phyloP scores from a whole-genome alignment of 106 monocot genomes.

The Dendrobium catenatum region DNA sequence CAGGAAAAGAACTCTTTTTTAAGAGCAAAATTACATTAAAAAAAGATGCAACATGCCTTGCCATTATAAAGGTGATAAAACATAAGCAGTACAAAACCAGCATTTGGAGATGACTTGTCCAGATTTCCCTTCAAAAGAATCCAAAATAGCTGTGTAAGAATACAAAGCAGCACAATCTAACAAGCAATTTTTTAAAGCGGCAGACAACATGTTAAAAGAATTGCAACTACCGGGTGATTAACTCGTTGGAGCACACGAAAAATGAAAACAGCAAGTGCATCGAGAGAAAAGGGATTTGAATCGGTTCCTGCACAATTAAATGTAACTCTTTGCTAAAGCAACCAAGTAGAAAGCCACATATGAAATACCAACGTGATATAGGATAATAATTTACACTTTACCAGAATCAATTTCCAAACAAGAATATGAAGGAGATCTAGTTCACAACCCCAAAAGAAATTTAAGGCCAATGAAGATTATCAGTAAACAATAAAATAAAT shows the following conservation, averaged over 20 bases:
- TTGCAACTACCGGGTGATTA: constrained; percentile 75
- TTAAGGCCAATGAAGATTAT: neutral
- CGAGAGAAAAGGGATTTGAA: constrained; percentile 94
- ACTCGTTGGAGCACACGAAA: constrained; percentile 89
- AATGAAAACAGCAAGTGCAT: constrained; percentile 94
- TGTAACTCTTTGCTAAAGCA: neutral
- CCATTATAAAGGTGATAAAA: constrained; percentile 95
- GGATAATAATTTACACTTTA: neutral
- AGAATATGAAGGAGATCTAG: neutral
- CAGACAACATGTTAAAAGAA: neutral
- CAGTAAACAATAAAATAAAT: neutral
- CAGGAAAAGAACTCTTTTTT: neutral
- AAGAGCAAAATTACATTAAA: neutral
- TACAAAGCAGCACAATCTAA: neutral
- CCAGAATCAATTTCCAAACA: neutral
- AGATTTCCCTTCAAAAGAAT: constrained; percentile 66
- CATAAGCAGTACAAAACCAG: constrained; percentile 95
- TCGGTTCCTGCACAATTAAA: constrained; percentile 53
- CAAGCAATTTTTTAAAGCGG: neutral
- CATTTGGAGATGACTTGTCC: constrained; percentile 81
- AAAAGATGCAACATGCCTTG: constrained; percentile 51
- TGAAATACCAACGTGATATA: neutral
- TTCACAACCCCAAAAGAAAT: neutral
- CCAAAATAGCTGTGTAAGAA: constrained; percentile 1
- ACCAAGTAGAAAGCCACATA: neutral